Evolutionary conservation across 495 filamentous ascomycete species (phyloP), one percentile per base, ranked within the genome.

Genomic region (Melanomma pulvis-pyrius): DNA sequence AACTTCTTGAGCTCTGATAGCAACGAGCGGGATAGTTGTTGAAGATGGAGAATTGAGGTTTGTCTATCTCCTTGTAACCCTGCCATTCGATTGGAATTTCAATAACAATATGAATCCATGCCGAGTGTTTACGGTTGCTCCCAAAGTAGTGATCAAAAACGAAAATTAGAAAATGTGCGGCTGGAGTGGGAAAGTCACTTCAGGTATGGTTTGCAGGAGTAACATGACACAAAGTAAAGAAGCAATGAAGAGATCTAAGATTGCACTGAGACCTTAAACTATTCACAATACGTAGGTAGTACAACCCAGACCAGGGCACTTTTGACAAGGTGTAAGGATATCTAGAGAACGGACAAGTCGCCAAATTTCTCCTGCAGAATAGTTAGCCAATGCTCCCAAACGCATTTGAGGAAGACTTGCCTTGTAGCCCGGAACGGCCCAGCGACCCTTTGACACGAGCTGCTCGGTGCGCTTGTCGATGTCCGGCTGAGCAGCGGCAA

Each of bases 401-500:
- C 36, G 22, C 51, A 12, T 17, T 2, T 59, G 13, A 51, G 30
- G 9, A n/a, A 56, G 47, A 67, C 86, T 65, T 80, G 92, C 93
- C 92, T 96, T 97, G 89, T 99, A 99, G 75, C 96, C 96, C 52
- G 96, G 92, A 71, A 94, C 92, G 81, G 86, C 83, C 96, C 96
- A 99, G 83, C 92, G 90, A 79, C 93, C 93, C 86, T 93, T 98
- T 77, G 90, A 90, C 53, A 98, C 92, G 76, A 98, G 84, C 80
- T 93, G 85, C 65, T 89, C 80, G 61, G 92, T 96, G 81, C 92
- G 91, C 86, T 93, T 85, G 78, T 99, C 96, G 79, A 98, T 97
- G 71, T 96, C 93, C 58, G 93, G 94, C 74, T 90, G 89, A 61
- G 92, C 96, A 65, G 88, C 85, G 61, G 88, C 91, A 79, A 99